A percentile compares a stretch with the other conserved stretches of the same genome.
phyloP scores from a whole-genome alignment of 768 basidiomycete genomes.

The Rubroboletus satanas region DNA sequence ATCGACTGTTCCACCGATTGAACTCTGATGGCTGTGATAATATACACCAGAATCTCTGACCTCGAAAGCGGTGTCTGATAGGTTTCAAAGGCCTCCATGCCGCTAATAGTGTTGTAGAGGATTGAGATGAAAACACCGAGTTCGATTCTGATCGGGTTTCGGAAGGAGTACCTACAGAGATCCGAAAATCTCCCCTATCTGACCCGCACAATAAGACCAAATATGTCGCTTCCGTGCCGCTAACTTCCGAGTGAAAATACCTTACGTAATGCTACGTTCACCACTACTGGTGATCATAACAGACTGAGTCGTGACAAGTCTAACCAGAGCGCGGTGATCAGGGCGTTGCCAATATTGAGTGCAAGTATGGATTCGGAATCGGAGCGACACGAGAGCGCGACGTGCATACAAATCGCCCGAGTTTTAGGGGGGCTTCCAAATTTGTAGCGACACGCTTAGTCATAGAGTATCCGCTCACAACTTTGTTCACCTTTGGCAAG shows the following conservation, averaged over 20 bases:
- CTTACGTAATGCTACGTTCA: too few species aligned
- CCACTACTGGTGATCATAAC: too few species aligned
- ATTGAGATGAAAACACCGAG: not conserved
- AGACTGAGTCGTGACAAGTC: too few species aligned
- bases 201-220: not conserved
- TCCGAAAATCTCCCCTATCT: not conserved
- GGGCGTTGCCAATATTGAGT: too few species aligned
- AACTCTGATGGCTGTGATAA: not conserved
- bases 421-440: not conserved
- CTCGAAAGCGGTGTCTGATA: slow-evolving; percentile 83
- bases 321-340: too few species aligned
- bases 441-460: slow-evolving; percentile 8
- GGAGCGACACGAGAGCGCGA: too few species aligned
- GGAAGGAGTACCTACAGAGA: not conserved
- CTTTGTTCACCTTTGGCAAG: not conserved
- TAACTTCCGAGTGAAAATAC: too few species aligned
- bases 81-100: slow-evolving; percentile 63
- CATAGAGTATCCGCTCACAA: not conserved
- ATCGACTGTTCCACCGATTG: slow-evolving; percentile 57
- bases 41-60: slow-evolving; percentile 33
- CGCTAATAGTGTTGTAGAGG: not conserved
- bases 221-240: not conserved
- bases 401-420: too few species aligned
- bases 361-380: too few species aligned
- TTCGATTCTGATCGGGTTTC: slow-evolving; percentile 3